Conservation (phyloP, 306 rosid species). For the Trifolium repens region DNA sequence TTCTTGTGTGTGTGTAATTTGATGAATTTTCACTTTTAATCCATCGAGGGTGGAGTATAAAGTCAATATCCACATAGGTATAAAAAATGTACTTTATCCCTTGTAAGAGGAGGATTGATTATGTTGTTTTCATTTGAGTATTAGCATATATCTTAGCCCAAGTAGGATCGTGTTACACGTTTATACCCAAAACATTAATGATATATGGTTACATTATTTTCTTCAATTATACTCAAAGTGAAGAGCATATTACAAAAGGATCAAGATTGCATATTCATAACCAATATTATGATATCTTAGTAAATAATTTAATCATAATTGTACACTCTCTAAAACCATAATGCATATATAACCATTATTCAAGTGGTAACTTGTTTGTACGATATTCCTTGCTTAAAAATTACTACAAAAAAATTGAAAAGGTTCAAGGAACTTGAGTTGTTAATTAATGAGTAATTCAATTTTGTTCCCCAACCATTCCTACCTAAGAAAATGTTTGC, state of each 20-base stretch:
- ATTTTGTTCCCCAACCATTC: constrained; percentile 37
- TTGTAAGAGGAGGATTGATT: too few relatives aligned
- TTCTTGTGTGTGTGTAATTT: neutral
- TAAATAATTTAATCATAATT: constrained; percentile 29
- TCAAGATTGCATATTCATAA: constrained; percentile 30
- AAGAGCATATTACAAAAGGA: constrained; percentile 1
- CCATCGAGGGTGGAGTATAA: too few relatives aligned
- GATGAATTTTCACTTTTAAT: too few relatives aligned
- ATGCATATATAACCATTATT: constrained; percentile 22
- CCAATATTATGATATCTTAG: constrained; percentile 35
- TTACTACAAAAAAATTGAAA: constrained; percentile 27
- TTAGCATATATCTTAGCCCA: too few relatives aligned
- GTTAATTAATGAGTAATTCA: constrained; percentile 39
- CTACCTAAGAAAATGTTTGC: constrained; percentile 29
- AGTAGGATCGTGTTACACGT: too few relatives aligned
- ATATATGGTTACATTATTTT: constrained; percentile 14
- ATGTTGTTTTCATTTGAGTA: too few relatives aligned
- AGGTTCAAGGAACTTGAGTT: constrained; percentile 31
- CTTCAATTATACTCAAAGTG: constrained; percentile 48
- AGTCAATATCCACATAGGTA: too few relatives aligned
- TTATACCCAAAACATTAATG: too few relatives aligned
- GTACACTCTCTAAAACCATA: neutral
- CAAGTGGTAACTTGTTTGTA: constrained; percentile 23
- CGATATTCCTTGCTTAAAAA: constrained; percentile 35
- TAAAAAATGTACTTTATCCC: too few relatives aligned